Evolutionary conservation across 1,284 basidiomycete species (phyloP).

Genomic region (Puccinia hordei): DNA sequence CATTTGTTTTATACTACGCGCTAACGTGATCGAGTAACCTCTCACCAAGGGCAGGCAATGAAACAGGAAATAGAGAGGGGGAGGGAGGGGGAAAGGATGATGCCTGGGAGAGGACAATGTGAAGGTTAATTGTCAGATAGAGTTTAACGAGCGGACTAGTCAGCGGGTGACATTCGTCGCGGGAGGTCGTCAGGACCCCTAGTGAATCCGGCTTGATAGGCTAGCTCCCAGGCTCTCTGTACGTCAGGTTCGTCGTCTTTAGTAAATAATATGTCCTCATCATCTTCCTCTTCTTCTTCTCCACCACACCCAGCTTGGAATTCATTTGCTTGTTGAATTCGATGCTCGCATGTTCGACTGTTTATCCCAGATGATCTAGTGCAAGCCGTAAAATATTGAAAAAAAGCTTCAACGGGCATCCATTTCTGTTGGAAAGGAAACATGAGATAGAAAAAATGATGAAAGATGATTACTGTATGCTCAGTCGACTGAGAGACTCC

Average conservation of each 20-base stretch:
- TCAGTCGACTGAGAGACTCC: conserved; percentile 11
- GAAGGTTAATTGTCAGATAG: neutral
- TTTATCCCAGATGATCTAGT: neutral
- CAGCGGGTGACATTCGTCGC: neutral
- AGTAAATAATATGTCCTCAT: conserved; percentile 20
- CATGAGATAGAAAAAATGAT: no score
- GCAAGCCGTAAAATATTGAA: neutral
- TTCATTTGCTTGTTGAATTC: neutral
- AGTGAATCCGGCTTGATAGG: conserved; percentile 38
- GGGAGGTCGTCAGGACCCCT: conserved; percentile 22
- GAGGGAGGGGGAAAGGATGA: neutral
- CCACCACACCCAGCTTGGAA: neutral
- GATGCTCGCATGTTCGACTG: neutral
- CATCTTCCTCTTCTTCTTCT: neutral
- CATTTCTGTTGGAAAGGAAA: neutral
- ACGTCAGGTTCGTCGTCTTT: conserved; percentile 24
- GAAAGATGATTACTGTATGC: neutral
- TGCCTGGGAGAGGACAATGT: neutral
- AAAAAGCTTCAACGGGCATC: neutral
- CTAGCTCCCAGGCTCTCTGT: conserved; percentile 22
- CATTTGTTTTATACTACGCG: no score
- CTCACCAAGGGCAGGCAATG: no score
- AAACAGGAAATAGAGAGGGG: neutral
- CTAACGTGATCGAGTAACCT: no score
- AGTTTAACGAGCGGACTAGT: neutral